These are phyloP conservation scores for Erodium maritimum DNA, from an alignment of 345 rosid genomes.

Conservation along the genomic window DNA sequence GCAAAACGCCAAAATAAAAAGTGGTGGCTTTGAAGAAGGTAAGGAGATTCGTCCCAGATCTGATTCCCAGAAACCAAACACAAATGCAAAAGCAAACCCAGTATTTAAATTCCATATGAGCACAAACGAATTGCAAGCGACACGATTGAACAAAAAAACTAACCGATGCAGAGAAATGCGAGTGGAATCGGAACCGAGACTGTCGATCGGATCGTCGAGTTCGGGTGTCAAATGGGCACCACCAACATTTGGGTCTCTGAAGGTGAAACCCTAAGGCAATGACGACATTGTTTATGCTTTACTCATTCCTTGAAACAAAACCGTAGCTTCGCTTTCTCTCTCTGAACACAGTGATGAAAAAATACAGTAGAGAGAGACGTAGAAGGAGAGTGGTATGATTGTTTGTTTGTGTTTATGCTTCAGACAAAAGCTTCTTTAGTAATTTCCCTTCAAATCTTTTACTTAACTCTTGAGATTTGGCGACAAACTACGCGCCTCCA, in stretches of 20 bases:
- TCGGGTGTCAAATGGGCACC: background rate
- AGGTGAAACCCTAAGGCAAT: slow-evolving; percentile 20
- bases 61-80: slow-evolving; percentile 19
- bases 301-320: slow-evolving; percentile 32
- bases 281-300: slow-evolving; percentile 40
- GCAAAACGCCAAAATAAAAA: slow-evolving; percentile 11
- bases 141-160: background rate
- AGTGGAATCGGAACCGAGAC: no score
- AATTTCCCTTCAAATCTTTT: background rate
- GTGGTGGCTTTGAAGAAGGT: slow-evolving; percentile 5
- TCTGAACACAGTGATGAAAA: background rate
- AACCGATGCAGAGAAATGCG: no score
- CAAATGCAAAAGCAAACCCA: slow-evolving; percentile 2
- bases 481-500: no score
- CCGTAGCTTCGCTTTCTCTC: slow-evolving; percentile 17
- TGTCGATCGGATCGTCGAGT: background rate
- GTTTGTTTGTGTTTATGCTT: background rate
- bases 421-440: background rate
- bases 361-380: slow-evolving; percentile 34
- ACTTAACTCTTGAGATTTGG: background rate
- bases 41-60: slow-evolving; percentile 34
- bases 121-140: slow-evolving; percentile 11
- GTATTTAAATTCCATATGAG: slow-evolving; percentile 9
- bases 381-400: background rate
- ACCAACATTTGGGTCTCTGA: no score